phyloP scores from a whole-genome alignment of 164 flowering plant species.

The Sextonia rubra region DNA sequence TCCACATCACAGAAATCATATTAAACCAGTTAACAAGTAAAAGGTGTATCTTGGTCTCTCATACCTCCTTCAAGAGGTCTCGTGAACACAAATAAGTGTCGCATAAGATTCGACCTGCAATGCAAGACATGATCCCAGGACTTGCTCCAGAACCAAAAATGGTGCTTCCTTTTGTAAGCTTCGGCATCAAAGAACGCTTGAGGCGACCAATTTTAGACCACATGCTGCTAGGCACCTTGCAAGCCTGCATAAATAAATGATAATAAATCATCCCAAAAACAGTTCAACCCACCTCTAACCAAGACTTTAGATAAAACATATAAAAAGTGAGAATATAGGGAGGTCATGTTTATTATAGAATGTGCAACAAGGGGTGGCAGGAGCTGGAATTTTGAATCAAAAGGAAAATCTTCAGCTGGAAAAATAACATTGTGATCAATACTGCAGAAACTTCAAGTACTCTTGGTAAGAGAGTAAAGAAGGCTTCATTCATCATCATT shows the following conservation, averaged over 20 bases:
- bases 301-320: background rate
- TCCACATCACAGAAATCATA: background rate
- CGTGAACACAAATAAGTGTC: constrained; percentile 91
- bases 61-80: constrained; percentile 91
- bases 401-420: background rate
- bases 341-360: background rate
- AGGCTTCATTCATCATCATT: background rate
- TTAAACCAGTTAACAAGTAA: background rate
- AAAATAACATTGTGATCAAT: background rate
- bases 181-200: constrained; percentile 88
- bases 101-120: constrained; percentile 95
- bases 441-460: background rate
- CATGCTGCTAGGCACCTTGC: constrained; percentile 71
- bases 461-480: background rate
- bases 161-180: constrained; percentile 66
- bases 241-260: constrained; percentile 38
- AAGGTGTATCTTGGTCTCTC: background rate
- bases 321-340: background rate
- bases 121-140: constrained; percentile 91
- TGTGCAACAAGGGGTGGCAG: background rate
- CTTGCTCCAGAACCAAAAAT: constrained; percentile 92
- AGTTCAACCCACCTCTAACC: background rate
- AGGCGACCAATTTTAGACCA: constrained; percentile 99
- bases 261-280: too few species aligned
- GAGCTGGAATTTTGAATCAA: background rate